Evolutionary conservation across 129 eudicot species (phyloP).

Genomic region (Flaveria sonorensis): DNA sequence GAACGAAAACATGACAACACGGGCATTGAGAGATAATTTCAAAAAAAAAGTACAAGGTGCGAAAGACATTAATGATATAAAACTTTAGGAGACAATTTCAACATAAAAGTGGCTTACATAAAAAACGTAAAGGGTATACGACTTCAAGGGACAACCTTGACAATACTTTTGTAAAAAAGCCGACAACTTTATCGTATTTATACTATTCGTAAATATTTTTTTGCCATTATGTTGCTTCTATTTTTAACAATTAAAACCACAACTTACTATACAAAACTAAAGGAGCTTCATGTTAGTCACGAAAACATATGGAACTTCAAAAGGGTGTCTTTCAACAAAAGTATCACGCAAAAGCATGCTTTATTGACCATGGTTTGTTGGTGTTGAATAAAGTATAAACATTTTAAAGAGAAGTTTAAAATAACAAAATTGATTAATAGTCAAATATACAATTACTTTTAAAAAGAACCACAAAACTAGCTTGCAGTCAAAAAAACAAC

Average conservation of each 20-base stretch:
- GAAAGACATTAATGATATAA: not conserved
- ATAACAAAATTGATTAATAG: not conserved
- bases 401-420: not conserved
- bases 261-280: not conserved
- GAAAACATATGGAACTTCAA: not conserved
- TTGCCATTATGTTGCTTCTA: not conserved
- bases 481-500: not conserved
- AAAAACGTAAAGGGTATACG: not conserved
- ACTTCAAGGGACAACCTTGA: conserved; percentile 23
- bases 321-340: not conserved
- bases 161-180: conserved; percentile 5
- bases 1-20: not conserved
- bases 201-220: not conserved
- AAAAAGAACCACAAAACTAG: not conserved
- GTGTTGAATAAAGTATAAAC: not conserved
- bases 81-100: not conserved
- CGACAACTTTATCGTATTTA: conserved; percentile 14
- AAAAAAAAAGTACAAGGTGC: not conserved
- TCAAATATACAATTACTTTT: no score
- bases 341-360: not conserved
- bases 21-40: not conserved
- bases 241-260: not conserved
- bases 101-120: not conserved
- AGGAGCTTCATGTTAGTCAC: not conserved
- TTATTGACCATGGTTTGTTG: not conserved